Evolutionary conservation across 1,284 basidiomycete genomes (phyloP).

Genomic region (Vanrija sp.): DNA sequence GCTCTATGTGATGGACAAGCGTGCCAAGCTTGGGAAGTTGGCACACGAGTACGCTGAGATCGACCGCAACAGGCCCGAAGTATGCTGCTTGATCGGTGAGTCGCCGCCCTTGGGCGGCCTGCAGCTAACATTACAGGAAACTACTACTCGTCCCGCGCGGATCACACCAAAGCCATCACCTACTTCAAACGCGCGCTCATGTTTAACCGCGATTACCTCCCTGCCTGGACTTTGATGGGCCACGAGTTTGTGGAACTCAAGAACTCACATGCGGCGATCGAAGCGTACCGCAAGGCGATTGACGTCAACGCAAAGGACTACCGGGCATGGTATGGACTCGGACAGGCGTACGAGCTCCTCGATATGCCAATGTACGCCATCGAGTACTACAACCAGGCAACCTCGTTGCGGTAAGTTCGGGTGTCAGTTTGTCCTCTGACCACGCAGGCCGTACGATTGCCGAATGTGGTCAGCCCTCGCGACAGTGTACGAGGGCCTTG

Average conservation of each 20-base stretch:
- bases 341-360: slow-evolving; percentile 93
- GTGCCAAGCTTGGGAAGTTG: slow-evolving; percentile 80
- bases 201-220: slow-evolving; percentile 87
- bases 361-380: slow-evolving; percentile 96
- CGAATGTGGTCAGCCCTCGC: slow-evolving; percentile 94
- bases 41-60: slow-evolving; percentile 85
- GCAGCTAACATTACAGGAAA: slow-evolving; percentile 62
- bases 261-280: slow-evolving; percentile 97
- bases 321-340: slow-evolving; percentile 96
- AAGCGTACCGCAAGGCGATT: slow-evolving; percentile 91
- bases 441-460: slow-evolving; percentile 82
- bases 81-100: slow-evolving; percentile 88
- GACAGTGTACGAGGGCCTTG: slow-evolving; percentile 85
- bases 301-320: slow-evolving; percentile 97
- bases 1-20: slow-evolving; percentile 88
- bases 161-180: slow-evolving; percentile 93
- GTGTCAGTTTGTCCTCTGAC: background rate
- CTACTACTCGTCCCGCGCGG: slow-evolving; percentile 86
- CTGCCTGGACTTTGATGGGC: slow-evolving; percentile 99
- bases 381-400: slow-evolving; percentile 95
- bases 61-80: slow-evolving; percentile 87
- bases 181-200: slow-evolving; percentile 93
- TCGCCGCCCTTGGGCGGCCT: slow-evolving; percentile 10
- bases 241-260: slow-evolving; percentile 99
- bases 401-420: slow-evolving; percentile 70